These are phyloP conservation scores for Podochytrium sp. DNA, from an alignment of 192 early-diverging fungal genomes.

Conservation along the genomic window DNA sequence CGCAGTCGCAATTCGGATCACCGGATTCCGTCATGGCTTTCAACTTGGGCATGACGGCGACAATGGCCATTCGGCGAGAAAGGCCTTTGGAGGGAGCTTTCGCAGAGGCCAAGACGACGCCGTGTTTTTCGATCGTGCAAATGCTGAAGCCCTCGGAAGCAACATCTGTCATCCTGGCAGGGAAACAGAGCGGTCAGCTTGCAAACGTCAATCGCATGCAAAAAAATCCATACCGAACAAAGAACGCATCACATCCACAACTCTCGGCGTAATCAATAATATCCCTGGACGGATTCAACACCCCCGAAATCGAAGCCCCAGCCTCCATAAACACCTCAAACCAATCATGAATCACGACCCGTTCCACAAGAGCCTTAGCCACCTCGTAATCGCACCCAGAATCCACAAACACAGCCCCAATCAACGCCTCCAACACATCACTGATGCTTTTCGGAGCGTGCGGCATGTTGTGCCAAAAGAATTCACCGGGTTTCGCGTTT, in stretches of 20 bases:
- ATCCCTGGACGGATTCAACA: slow-evolving; percentile 10
- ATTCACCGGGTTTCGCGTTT: slow-evolving; percentile 17
- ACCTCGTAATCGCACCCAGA: slow-evolving; percentile 66
- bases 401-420: slow-evolving; percentile 91
- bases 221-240: slow-evolving; percentile 4
- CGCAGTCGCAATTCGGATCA: slow-evolving; percentile 2
- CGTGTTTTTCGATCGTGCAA: slow-evolving; percentile 8
- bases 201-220: background rate
- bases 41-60: background rate
- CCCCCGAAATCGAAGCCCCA: background rate
- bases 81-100: slow-evolving; percentile 2
- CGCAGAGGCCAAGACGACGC: background rate
- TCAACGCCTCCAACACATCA: slow-evolving; percentile 84
- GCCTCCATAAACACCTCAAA: slow-evolving; percentile 16
- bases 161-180: background rate
- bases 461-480: slow-evolving; percentile 75
- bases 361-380: slow-evolving; percentile 39
- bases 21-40: background rate
- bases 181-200: background rate
- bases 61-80: slow-evolving; percentile 1
- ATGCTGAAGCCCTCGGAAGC: background rate
- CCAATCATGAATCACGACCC: slow-evolving; percentile 24
- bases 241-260: slow-evolving; percentile 18
- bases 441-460: slow-evolving; percentile 86
- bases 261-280: slow-evolving; percentile 4